Percentiles rank a stretch among this genome's conserved stretches.
Conservation (phyloP, 805 yeast genomes). For the Barnettozyma vustinii region DNA sequence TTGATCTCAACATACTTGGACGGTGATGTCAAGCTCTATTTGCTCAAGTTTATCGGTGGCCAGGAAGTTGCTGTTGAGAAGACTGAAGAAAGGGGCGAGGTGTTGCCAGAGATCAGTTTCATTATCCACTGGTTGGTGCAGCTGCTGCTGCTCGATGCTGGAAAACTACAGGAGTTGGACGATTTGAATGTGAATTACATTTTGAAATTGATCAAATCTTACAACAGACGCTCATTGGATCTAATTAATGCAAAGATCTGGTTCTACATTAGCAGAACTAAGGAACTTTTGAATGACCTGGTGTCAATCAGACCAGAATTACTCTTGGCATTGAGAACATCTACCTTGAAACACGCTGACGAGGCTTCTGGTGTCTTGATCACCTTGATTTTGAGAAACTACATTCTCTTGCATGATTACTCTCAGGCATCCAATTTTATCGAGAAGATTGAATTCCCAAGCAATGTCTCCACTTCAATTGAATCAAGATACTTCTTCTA, state of each 20-base stretch:
- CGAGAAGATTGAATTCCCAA: conserved; percentile 85
- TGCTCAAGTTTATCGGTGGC: conserved; percentile 37
- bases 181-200: conserved; percentile 47
- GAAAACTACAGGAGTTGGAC: conserved; percentile 43
- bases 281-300: conserved; percentile 53
- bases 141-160: conserved; percentile 64
- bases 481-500: conserved; percentile 91
- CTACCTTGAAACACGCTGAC: conserved; percentile 85
- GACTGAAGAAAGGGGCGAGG: conserved; percentile 25
- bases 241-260: conserved; percentile 84
- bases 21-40: conserved; percentile 34
- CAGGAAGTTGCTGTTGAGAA: conserved; percentile 32
- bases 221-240: conserved; percentile 81
- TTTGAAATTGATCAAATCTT: conserved; percentile 44
- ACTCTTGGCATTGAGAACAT: conserved; percentile 73
- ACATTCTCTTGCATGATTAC: conserved; percentile 71
- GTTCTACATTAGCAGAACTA: conserved; percentile 82
- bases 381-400: conserved; percentile 80
- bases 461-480: conserved; percentile 75
- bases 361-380: conserved; percentile 88
- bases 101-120: conserved; percentile 75
- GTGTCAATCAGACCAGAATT: conserved; percentile 62
- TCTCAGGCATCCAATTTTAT: conserved; percentile 85
- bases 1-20: conserved; percentile 57
- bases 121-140: conserved; percentile 77